These are phyloP conservation scores for Yueomyces sp. DNA, from an alignment of 1,139 yeast genomes.

Conservation along the genomic window DNA sequence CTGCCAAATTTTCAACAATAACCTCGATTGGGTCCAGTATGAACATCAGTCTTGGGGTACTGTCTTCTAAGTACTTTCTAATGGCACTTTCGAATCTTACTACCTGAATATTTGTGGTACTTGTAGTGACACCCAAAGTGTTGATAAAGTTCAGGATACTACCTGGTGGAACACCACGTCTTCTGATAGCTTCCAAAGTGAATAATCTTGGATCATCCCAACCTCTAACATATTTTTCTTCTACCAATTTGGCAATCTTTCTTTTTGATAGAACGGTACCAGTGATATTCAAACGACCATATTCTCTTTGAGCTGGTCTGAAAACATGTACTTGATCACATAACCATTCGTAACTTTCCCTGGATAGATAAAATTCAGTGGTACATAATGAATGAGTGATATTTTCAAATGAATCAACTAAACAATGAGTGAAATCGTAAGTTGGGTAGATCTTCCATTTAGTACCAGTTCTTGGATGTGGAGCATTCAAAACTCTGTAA, in stretches of 20 bases:
- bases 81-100: constrained; percentile 83
- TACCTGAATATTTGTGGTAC: constrained; percentile 82
- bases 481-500: constrained; percentile 85
- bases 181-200: constrained; percentile 86
- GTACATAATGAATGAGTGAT: constrained; percentile 93
- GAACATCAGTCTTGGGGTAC: constrained; percentile 93
- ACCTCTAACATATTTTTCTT: constrained; percentile 69
- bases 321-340: constrained; percentile 92
- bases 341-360: constrained; percentile 97
- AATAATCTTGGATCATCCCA: constrained; percentile 98
- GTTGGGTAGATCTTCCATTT: constrained; percentile 98
- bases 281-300: constrained; percentile 88
- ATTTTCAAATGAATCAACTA: constrained; percentile 94
- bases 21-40: constrained; percentile 78
- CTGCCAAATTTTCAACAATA: constrained; percentile 70
- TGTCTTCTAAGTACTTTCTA: constrained; percentile 74
- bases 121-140: constrained; percentile 92
- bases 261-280: constrained; percentile 93
- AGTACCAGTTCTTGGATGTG: constrained; percentile 92
- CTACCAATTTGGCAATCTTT: constrained; percentile 86
- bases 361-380: constrained; percentile 79
- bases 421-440: constrained; percentile 96
- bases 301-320: constrained; percentile 97
- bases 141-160: constrained; percentile 87
- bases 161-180: constrained; percentile 99